Conservation (phyloP, 371 early-diverging fungal species). For the Mucor racemosus region DNA sequence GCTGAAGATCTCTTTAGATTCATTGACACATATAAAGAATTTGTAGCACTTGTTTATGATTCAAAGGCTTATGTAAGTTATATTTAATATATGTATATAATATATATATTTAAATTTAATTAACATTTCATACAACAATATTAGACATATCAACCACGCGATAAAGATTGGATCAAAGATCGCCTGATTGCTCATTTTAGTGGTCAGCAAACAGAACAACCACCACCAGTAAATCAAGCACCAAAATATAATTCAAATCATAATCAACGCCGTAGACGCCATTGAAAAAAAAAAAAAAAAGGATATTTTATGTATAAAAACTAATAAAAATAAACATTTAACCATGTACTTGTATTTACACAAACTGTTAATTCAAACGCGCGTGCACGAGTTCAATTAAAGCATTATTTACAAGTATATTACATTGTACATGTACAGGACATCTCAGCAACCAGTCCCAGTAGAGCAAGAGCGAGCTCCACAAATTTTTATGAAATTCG, state of each 20-base stretch:
- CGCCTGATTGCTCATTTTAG: constrained; percentile 50
- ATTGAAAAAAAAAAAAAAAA: constrained; percentile 10
- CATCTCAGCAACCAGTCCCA: constrained; percentile 5
- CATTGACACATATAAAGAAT: constrained; percentile 53
- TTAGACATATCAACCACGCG: constrained; percentile 47
- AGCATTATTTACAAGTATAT: not conserved
- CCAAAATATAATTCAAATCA: constrained; percentile 1
- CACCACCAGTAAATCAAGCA: constrained; percentile 18
- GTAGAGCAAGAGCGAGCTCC: not conserved
- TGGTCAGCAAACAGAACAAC: constrained; percentile 23
- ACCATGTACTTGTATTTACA: not conserved
- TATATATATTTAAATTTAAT: not conserved
- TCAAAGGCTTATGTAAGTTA: constrained; percentile 23
- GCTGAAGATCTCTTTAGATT: constrained; percentile 53
- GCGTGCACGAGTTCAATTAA: constrained; percentile 4
- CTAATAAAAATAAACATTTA: not conserved
- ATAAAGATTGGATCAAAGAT: constrained; percentile 56
- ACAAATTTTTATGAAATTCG: constrained; percentile 9
- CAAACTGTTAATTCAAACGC: not conserved
- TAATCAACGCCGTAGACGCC: constrained; percentile 26
- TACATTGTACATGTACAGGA: constrained; percentile 2
- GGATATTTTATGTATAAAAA: not conserved
- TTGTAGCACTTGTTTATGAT: constrained; percentile 51
- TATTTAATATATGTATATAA: no score
- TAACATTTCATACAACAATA: not conserved